Conservation (phyloP, 306 rosid genomes). For the Acacia acuminata region DNA sequence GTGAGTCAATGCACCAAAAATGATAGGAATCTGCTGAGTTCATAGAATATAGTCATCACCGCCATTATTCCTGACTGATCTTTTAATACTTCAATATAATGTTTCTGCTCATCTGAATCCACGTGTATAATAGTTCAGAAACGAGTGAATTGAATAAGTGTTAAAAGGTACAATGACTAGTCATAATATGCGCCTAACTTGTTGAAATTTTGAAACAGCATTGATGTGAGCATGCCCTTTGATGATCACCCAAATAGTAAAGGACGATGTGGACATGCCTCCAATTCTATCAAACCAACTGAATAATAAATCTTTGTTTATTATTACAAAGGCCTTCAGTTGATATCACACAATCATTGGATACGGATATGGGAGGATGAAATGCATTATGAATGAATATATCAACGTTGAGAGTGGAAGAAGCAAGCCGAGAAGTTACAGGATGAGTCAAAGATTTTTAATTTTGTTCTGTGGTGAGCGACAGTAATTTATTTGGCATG, state of each 20-base stretch:
- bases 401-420: not conserved
- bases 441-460: not conserved
- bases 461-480: not conserved
- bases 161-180: conserved; percentile 20
- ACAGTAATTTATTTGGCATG: not conserved
- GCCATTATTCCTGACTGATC: not conserved
- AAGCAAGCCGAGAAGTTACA: not conserved
- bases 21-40: not conserved
- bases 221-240: not conserved
- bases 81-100: not conserved
- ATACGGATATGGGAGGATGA: not conserved
- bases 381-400: not conserved
- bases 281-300: not conserved
- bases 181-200: conserved; percentile 48
- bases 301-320: not conserved
- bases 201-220: conserved; percentile 21
- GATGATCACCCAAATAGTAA: conserved; percentile 7
- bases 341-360: not conserved
- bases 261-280: not conserved
- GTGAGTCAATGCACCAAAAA: not conserved
- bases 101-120: not conserved
- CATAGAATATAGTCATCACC: not conserved
- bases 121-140: not conserved
- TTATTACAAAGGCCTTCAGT: not conserved
- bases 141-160: not conserved